A percentile compares a stretch with the other conserved stretches of the same genome.
Evolutionary conservation across 306 rosid species (phyloP).

Genomic region (Pachyrhizus erosus): DNA sequence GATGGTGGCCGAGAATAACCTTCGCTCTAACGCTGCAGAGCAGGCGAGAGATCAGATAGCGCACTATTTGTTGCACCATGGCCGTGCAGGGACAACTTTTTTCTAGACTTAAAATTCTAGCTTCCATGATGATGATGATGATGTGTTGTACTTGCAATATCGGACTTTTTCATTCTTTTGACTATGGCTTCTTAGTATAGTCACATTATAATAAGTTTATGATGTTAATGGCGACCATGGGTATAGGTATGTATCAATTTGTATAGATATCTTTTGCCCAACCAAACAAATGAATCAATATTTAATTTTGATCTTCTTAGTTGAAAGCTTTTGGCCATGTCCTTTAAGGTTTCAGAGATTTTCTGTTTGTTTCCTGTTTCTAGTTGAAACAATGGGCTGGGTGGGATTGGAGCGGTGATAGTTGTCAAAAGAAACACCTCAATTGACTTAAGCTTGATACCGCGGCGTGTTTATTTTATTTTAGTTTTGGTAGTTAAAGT

Average conservation of each 20-base stretch:
- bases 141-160: not conserved
- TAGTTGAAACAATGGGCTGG: not conserved
- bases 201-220: slow-evolving; percentile 16
- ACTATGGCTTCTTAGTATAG: slow-evolving; percentile 31
- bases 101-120: too few relatives aligned
- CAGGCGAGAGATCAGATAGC: slow-evolving; percentile 81
- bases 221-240: not conserved
- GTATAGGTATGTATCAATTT: not conserved
- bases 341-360: not conserved
- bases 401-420: not conserved
- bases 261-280: slow-evolving; percentile 5
- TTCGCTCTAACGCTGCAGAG: slow-evolving; percentile 47
- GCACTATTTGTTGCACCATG: slow-evolving; percentile 76
- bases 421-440: not conserved
- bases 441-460: not conserved
- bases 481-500: too few relatives aligned
- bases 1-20: slow-evolving; percentile 58
- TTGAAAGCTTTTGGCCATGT: not conserved
- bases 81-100: slow-evolving; percentile 63
- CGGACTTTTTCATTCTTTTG: slow-evolving; percentile 48
- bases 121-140: too few relatives aligned
- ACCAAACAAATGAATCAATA: slow-evolving; percentile 4
- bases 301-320: slow-evolving; percentile 12
- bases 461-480: not conserved
- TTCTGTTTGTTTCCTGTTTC: not conserved